These are phyloP conservation scores for Stagonosporopsis rhizophila DNA, from an alignment of 2,329 filamentous ascomycete genomes.

Conservation along the genomic window DNA sequence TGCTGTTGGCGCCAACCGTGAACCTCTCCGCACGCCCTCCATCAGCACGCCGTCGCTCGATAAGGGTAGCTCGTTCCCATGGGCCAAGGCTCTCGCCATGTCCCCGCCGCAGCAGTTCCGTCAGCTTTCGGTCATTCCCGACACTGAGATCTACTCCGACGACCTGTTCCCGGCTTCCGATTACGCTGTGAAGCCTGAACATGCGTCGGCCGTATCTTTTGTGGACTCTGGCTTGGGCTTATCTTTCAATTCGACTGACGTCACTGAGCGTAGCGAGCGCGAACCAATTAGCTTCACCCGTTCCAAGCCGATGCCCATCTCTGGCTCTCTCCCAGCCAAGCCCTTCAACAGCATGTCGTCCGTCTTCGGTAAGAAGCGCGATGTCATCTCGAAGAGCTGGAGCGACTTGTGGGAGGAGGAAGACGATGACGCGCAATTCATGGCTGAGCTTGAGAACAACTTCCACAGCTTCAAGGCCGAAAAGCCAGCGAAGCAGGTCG, in stretches of 20 bases:
- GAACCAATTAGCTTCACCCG: constrained; percentile 60
- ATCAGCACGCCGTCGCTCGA: constrained; percentile 86
- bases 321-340: constrained; percentile 75
- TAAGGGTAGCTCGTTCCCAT: constrained; percentile 82
- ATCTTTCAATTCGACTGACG: constrained; percentile 73
- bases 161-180: constrained; percentile 84
- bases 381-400: constrained; percentile 96
- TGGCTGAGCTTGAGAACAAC: constrained; percentile 66
- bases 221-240: constrained; percentile 81
- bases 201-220: constrained; percentile 82
- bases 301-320: constrained; percentile 77
- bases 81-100: constrained; percentile 87
- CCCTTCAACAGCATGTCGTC: constrained; percentile 75
- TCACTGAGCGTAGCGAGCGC: constrained; percentile 45
- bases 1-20: constrained; percentile 83
- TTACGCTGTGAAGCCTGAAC: constrained; percentile 76
- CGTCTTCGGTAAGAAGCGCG: constrained; percentile 78
- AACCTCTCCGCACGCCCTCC: constrained; percentile 93
- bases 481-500: constrained; percentile 48
- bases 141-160: constrained; percentile 79
- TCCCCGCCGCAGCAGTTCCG: constrained; percentile 74
- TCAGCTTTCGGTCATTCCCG: constrained; percentile 85
- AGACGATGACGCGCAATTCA: constrained; percentile 70
- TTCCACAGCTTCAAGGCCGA: constrained; percentile 55
- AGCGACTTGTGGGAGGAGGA: constrained; percentile 98